Evolutionary conservation across 805 yeast genomes (phyloP).

Genomic region (Saturnispora silvae): DNA sequence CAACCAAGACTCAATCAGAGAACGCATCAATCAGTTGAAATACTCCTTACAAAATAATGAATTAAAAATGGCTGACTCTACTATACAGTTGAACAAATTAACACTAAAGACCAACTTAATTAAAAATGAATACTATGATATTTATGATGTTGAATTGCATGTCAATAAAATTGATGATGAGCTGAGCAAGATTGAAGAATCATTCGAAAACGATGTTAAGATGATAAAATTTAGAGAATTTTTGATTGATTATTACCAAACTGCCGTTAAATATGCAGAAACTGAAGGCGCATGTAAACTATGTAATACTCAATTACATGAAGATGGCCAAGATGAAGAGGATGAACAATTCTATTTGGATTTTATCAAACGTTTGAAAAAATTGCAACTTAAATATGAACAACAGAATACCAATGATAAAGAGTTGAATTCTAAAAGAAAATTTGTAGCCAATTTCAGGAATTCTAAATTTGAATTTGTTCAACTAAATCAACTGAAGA

Average conservation of each 20-base stretch:
- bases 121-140: conserved; percentile 11
- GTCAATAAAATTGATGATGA: conserved; percentile 40
- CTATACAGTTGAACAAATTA: conserved; percentile 1
- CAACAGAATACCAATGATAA: conserved; percentile 13
- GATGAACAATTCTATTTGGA: conserved; percentile 9
- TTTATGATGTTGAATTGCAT: conserved; percentile 28
- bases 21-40: conserved; percentile 8
- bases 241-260: conserved; percentile 55
- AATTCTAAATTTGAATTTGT: conserved; percentile 22
- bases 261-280: conserved; percentile 58
- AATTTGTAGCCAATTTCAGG: conserved; percentile 20
- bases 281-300: conserved; percentile 51
- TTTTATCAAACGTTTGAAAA: conserved; percentile 19
- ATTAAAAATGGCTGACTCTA: not conserved
- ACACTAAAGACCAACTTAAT: conserved; percentile 1
- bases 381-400: conserved; percentile 17
- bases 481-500: conserved; percentile 14
- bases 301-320: conserved; percentile 59
- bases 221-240: conserved; percentile 60
- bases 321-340: conserved; percentile 13
- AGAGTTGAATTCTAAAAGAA: conserved; percentile 21
- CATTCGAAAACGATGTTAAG: conserved; percentile 49
- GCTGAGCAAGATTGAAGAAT: conserved; percentile 48
- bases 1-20: conserved; percentile 9
- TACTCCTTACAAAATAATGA: conserved; percentile 1